Evolutionary conservation across 768 basidiomycete species (phyloP).

Genomic region (Lentinula edodes): DNA sequence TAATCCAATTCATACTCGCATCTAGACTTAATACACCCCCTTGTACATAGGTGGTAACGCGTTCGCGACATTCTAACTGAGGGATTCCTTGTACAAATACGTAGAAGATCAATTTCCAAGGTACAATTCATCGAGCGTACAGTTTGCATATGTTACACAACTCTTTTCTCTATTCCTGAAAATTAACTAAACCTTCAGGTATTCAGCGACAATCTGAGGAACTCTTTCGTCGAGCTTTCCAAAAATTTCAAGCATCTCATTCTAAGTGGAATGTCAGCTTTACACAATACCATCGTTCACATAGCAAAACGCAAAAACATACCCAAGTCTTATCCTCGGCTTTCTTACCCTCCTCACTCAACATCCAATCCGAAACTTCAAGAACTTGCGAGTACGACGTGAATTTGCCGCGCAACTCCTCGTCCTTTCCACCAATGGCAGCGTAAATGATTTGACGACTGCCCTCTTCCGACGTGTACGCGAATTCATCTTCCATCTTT

Average conservation of each 20-base stretch:
- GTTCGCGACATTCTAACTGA: too few relatives aligned
- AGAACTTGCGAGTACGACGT: constrained; percentile 2
- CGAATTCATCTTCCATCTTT: constrained; percentile 7
- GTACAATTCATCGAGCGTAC: too few relatives aligned
- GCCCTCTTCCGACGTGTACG: constrained; percentile 22
- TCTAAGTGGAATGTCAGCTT: constrained; percentile 7
- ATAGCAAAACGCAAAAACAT: constrained; percentile 5
- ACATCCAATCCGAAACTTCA: constrained; percentile 26
- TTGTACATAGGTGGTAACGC: too few relatives aligned
- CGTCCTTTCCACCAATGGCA: constrained; percentile 17
- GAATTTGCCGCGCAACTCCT: neutral
- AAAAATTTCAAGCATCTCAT: constrained; percentile 20
- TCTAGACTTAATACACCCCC: too few relatives aligned
- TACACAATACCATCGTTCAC: neutral
- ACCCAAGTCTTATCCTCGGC: constrained; percentile 30
- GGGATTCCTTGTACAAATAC: neutral
- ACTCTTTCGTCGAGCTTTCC: neutral
- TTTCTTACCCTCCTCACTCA: constrained; percentile 21
- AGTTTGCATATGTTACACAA: neutral
- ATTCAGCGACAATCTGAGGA: neutral
- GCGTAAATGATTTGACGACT: constrained; percentile 27
- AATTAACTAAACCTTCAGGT: neutral
- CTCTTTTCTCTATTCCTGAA: too few relatives aligned
- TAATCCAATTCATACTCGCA: too few relatives aligned
- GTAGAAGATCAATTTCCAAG: too few relatives aligned